Evolutionary conservation across 805 yeast genomes (phyloP).

Genomic region (Hanseniaspora vineae): DNA sequence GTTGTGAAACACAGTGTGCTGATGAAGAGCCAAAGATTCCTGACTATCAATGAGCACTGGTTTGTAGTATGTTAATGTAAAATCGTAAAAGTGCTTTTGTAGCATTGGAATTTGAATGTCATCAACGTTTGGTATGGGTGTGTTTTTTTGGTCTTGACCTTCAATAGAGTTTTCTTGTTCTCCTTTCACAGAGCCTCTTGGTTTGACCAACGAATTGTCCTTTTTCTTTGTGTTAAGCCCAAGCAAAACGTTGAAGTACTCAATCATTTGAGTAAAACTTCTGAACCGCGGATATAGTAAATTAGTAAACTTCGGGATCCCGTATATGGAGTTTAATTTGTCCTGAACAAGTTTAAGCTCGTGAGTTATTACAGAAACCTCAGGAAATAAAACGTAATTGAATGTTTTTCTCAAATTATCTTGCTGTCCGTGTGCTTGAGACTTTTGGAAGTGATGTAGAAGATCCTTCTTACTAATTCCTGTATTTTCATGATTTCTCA

Average conservation of each 20-base stretch:
- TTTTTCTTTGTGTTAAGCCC: constrained; percentile 13
- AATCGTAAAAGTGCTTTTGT: constrained; percentile 15
- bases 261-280: constrained; percentile 38
- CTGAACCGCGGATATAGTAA: constrained; percentile 70
- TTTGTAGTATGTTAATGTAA: constrained; percentile 28
- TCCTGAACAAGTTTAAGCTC: constrained; percentile 36
- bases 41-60: constrained; percentile 13
- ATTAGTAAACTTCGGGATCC: constrained; percentile 45
- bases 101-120: constrained; percentile 3
- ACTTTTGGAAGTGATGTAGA: constrained; percentile 23
- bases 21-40: constrained; percentile 2
- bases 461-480: constrained; percentile 24
- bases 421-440: constrained; percentile 16
- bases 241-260: constrained; percentile 16
- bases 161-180: constrained; percentile 1
- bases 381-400: constrained; percentile 75
- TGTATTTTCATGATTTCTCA: constrained; percentile 62
- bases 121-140: constrained; percentile 7
- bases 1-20: neutral
- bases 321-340: constrained; percentile 40
- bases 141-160: constrained; percentile 3
- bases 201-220: constrained; percentile 8
- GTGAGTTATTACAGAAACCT: constrained; percentile 57
- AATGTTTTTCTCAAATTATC: constrained; percentile 23
- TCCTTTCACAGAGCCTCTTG: constrained; percentile 17